Base-by-base conservation (phyloP, 2,329 filamentous ascomycete species). In the Exutisphaerella laricina region DNA sequence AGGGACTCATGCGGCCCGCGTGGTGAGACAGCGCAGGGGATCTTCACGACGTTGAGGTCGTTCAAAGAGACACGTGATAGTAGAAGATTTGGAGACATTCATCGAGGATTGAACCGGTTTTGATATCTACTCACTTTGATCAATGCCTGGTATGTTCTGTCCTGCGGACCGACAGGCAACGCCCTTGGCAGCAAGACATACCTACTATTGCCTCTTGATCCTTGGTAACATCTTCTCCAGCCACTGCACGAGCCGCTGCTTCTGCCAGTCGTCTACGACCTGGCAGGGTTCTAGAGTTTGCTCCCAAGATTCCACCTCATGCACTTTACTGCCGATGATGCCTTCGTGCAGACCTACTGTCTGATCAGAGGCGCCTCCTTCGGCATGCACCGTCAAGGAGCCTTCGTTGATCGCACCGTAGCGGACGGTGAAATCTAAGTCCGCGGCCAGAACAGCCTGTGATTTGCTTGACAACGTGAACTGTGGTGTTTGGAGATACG, bases 401-500 rank as follows among this genome's bases (percentile, higher is more conserved):
- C 60, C 50, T 23, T 43, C 80, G 67, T 43, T 77, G 69, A 65
- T 84, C 72, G 30, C 79, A 70, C 50, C 79, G 70, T 49, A 73
- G 74, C 26, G 82, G 66, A 61, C 62, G 9, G 57, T 56, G 4
- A 64, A 42, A 8, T 60, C 55, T 13, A 62, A 20, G 29, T 49
- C 22, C 14, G 45, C 7, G 21, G 40, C 34, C 4, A 30, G 10
- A 6, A 35, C 31, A 26, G 29, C 32, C 8, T 51, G 49, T 14
- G 42, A 28, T 20, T 46, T 44, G 2, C 42, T 53, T 3, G 44
- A 46, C 26, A 57, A 44, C 41, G 75, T 79, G 62, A 95, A 96
- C 42, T 82, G 82, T 1, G 89, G 89, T 2, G 89, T 95, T 66
- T 95, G 88, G 2, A 78, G 78, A 65, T 84, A 95, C 45, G 84